Evolutionary conservation across 2,329 filamentous ascomycete genomes (phyloP), one percentile per base, ranked within the genome.

Genomic region (Keithomyces neogunnii): DNA sequence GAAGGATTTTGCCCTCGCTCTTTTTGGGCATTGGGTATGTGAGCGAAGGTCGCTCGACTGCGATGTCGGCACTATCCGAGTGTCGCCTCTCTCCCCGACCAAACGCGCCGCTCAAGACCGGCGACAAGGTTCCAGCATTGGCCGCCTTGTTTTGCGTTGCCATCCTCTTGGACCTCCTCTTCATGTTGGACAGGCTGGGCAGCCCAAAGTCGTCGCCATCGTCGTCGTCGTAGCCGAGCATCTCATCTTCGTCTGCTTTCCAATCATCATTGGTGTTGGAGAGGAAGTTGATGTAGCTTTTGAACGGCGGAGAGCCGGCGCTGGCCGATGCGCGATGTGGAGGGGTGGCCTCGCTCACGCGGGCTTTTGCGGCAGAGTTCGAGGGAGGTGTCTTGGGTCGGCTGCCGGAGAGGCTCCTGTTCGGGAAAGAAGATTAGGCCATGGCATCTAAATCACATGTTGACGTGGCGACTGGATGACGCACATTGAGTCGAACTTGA

Each of bases 201-300:
- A 97, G 76, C 1, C 92, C 92, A 69, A 97, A 97, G 65, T 97
- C 92, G 67, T 97, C 92, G 55, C 95, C 91, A 59, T 93, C 87
- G 51, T 90, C 88, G 59, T 95, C 89, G 62, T 85, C 88, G 61
- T 93, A 89, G 9, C 82, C 82, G 65, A 88, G 81, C 60, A 89
- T 84, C 57, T 89, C 88, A 51, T 87, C 87, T 51, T 88, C 84
- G 55, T 88, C 84, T 19, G 82, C 76, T 55, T 83, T 83, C 89
- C 89, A 96, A 66, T 89, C 86, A 63, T 89, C 84, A 59, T 90
- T 86, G 35, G 87, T 88, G 57, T 87, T 85, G 40, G 86, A 89
- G 50, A 95, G 76, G 62, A 93, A 90, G 66, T 81, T 88, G 58
- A 85, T 85, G 66, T 95, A 96, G 43, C 80, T 84, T 60, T 85